Base-by-base conservation (phyloP, 2,329 filamentous ascomycete genomes). In the Epichloe typhina region DNA sequence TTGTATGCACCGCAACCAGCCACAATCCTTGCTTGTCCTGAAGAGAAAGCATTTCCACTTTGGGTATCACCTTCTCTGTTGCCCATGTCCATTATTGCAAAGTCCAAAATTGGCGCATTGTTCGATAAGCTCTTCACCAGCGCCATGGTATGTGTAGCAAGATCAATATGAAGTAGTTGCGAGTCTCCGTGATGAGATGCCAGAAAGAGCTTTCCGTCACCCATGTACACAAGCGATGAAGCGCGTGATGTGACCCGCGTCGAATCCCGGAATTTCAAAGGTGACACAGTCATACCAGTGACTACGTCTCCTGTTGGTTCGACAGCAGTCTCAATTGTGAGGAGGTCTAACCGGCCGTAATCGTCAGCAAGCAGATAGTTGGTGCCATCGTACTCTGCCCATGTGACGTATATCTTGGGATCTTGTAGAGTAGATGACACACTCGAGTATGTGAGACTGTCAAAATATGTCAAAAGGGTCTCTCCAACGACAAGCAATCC, bases 21-120 rank as follows among this genome's bases (percentile, higher is more conserved):
- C 11, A 98, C 88, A 54, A 98, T 86, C 39, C 90, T 80, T 44
- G 93, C 90, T 67, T 98, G 91, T 0, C 93, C 93, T 0, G 91
- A 95, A 0, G 90, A 95, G 61, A 95, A 98, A 55, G 93, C 87
- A 60, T 93, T 94, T 3, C 84, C 85, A 17, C 73, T 67, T 52
- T 88, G 83, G 8, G 76, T 80, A 55, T 93, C 85, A 21, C 84
- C 84, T 53, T 87, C 83, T 51, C 88, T 77, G 58, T 88, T 90
- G 0, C 90, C 91, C 75, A 97, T 86, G 61, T 97, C 93, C 88
- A 97, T 95, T 15, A 98, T 81, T 1, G 86, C 84, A 59, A 98
- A 96, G 63, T 98, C 93, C 39, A 97, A 70, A 41, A 98, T 86
- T 0, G 93, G 93, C 0, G 86, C 89, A 58, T 97, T 88, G 61